Percentiles rank a stretch among this genome's conserved stretches.
Evolutionary conservation across 352 stramenopile species (phyloP).

Genomic region (Phytophthora brassicae): DNA sequence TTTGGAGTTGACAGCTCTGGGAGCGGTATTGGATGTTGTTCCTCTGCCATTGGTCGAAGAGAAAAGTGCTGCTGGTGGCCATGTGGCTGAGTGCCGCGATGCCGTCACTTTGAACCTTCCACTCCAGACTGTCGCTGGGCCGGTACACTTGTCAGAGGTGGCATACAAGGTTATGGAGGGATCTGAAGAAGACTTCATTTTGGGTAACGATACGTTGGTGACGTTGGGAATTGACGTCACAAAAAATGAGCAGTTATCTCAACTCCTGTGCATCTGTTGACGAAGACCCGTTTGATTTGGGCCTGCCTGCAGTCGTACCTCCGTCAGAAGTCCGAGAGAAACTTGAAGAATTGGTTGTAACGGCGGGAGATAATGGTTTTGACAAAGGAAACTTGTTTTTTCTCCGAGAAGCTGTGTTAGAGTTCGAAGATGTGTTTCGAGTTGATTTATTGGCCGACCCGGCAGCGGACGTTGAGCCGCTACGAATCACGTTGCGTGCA

Average conservation of each 20-base stretch:
- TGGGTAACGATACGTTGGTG: neutral
- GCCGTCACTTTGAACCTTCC: neutral
- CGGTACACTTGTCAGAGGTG: neutral
- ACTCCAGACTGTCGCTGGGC: conserved; percentile 1
- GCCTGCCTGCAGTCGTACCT: too few species aligned
- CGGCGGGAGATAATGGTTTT: neutral
- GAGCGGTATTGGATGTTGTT: neutral
- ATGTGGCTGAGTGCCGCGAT: neutral
- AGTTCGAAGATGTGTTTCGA: conserved; percentile 9
- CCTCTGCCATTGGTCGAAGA: neutral
- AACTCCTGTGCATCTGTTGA: neutral
- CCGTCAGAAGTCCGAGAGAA: neutral
- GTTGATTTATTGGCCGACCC: neutral
- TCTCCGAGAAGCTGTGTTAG: neutral
- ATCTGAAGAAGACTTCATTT: neutral
- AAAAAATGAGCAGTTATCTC: neutral
- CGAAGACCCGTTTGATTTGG: neutral
- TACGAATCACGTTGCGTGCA: conserved; percentile 2
- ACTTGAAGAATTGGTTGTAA: neutral
- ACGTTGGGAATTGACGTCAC: conserved; percentile 12
- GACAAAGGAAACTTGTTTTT: conserved; percentile 1
- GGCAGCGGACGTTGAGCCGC: neutral
- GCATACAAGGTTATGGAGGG: neutral
- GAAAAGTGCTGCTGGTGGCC: neutral
- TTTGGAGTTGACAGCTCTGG: neutral